These are phyloP conservation scores for Euclidium syriacum DNA, from an alignment of 345 rosid species.

Conservation along the genomic window DNA sequence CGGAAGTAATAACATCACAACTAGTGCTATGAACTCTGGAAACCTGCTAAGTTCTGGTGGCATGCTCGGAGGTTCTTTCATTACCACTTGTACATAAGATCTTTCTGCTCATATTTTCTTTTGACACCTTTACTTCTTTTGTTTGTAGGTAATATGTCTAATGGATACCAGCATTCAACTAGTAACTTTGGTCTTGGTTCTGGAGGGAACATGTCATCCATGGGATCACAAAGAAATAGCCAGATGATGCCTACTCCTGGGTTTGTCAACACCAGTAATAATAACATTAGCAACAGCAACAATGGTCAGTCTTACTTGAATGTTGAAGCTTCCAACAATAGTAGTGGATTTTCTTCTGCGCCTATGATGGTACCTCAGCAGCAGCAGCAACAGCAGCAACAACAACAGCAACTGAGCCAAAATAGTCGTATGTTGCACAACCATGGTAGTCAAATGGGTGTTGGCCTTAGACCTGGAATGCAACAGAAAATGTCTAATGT, in stretches of 20 bases:
- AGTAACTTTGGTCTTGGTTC: slow-evolving; percentile 66
- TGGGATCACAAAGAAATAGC: slow-evolving; percentile 61
- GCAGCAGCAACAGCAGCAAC: slow-evolving; percentile 40
- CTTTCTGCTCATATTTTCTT: slow-evolving; percentile 4
- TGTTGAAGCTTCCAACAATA: slow-evolving; percentile 58
- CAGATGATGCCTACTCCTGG: slow-evolving; percentile 99
- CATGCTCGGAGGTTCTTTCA: slow-evolving; percentile 49
- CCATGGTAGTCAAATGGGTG: slow-evolving; percentile 76
- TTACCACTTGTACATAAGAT: slow-evolving; percentile 45
- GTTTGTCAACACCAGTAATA: slow-evolving; percentile 44
- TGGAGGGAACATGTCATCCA: slow-evolving; percentile 69
- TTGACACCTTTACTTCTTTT: slow-evolving; percentile 2
- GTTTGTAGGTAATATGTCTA: slow-evolving; percentile 58
- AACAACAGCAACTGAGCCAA: slow-evolving; percentile 51
- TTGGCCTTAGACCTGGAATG: slow-evolving; percentile 65
- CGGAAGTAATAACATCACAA: slow-evolving; percentile 47
- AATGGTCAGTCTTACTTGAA: slow-evolving; percentile 51
- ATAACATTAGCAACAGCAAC: slow-evolving; percentile 35
- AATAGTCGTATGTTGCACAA: slow-evolving; percentile 70
- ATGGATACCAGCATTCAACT: slow-evolving; percentile 77
- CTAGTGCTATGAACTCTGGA: slow-evolving; percentile 49
- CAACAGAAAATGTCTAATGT: slow-evolving; percentile 73
- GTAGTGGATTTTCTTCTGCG: slow-evolving; percentile 62
- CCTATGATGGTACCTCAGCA: slow-evolving; percentile 57
- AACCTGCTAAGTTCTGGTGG: slow-evolving; percentile 51